These are phyloP conservation scores for Buddleja alternifolia DNA, from an alignment of 257 asterid species.

Conservation along the genomic window DNA sequence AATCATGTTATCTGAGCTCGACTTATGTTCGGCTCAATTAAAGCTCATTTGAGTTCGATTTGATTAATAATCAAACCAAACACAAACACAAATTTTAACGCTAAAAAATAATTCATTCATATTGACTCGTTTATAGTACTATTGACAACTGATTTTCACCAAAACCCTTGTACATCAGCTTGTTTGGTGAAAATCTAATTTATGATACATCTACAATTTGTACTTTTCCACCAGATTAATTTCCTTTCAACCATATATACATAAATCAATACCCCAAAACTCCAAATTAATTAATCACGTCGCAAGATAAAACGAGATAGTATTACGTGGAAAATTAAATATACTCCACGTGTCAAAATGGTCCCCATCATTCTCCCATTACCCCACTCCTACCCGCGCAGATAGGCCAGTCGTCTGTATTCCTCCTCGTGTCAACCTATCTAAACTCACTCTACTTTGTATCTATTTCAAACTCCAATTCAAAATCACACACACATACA, in stretches of 20 bases:
- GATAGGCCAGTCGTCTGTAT: conserved; percentile 11
- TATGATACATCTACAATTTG: conserved; percentile 7
- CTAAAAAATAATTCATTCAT: no score
- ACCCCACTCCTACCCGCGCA: conserved; percentile 19
- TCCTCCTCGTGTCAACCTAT: conserved; percentile 31
- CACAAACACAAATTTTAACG: no score
- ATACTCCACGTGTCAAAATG: conserved; percentile 19
- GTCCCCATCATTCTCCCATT: conserved; percentile 7
- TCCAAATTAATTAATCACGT: not conserved
- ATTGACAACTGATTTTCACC: not conserved
- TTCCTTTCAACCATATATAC: not conserved
- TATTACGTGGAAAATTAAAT: not conserved
- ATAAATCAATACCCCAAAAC: conserved; percentile 12
- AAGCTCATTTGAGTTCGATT: no score
- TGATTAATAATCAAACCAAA: no score
- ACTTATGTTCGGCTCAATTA: no score
- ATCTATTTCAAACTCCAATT: conserved; percentile 50
- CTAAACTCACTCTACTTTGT: conserved; percentile 15
- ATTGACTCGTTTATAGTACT: no score
- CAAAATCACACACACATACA: conserved; percentile 39
- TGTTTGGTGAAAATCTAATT: no score
- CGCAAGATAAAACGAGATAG: no score
- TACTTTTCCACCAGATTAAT: conserved; percentile 5
- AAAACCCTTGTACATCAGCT: not conserved
- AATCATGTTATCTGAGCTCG: no score